phyloP scores from a whole-genome alignment of 371 early-diverging fungal species.

The Rhizopus arrhizus region DNA sequence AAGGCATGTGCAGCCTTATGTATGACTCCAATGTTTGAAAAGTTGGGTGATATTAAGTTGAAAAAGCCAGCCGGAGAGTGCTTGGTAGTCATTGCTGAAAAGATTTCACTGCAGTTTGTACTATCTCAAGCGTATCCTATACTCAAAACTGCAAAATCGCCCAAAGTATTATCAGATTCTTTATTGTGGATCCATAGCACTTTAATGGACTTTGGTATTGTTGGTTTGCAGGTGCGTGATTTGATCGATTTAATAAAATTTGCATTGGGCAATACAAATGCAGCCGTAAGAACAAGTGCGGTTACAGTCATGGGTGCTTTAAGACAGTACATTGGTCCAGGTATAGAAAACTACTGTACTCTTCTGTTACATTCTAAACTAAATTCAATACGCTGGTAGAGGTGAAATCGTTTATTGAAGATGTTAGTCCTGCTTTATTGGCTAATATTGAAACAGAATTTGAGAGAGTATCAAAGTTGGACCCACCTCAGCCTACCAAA shows the following conservation, averaged over 20 bases:
- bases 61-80: slow-evolving; percentile 83
- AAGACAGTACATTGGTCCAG: slow-evolving; percentile 82
- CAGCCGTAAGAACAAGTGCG: slow-evolving; percentile 79
- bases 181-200: slow-evolving; percentile 81
- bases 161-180: slow-evolving; percentile 87
- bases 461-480: slow-evolving; percentile 77
- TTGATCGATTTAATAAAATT: slow-evolving; percentile 86
- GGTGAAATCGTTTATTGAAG: slow-evolving; percentile 78
- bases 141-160: slow-evolving; percentile 80
- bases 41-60: slow-evolving; percentile 92
- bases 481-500: slow-evolving; percentile 77
- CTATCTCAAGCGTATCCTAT: slow-evolving; percentile 77
- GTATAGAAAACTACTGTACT: slow-evolving; percentile 30
- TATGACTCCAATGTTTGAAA: slow-evolving; percentile 77
- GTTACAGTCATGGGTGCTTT: slow-evolving; percentile 80
- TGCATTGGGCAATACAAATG: slow-evolving; percentile 79
- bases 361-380: not conserved
- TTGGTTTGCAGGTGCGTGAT: slow-evolving; percentile 72
- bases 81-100: slow-evolving; percentile 74
- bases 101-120: slow-evolving; percentile 77
- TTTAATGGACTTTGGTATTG: slow-evolving; percentile 86
- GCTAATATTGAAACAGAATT: slow-evolving; percentile 90
- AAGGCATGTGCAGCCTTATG: slow-evolving; percentile 76
- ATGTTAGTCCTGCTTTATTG: slow-evolving; percentile 80
- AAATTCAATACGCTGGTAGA: slow-evolving; percentile 38